These are phyloP conservation scores for Phytophthora sansomeana DNA, from an alignment of 352 stramenopile genomes.

Conservation along the genomic window DNA sequence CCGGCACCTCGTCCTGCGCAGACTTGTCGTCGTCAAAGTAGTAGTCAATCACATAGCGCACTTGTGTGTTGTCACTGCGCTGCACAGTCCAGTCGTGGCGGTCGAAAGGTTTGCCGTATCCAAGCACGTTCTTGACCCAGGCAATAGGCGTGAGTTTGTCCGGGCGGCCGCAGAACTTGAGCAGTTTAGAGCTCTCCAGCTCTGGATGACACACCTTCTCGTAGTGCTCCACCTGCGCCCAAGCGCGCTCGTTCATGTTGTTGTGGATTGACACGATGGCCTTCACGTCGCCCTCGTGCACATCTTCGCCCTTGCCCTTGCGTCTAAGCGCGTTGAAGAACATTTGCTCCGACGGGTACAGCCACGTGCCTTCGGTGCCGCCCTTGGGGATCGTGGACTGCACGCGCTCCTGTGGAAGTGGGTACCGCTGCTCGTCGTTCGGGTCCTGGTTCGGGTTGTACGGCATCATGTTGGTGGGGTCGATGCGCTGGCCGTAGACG, in stretches of 20 bases:
- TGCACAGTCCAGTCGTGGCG: conserved; percentile 98
- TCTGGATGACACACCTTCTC: conserved; percentile 92
- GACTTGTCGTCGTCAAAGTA: conserved; percentile 95
- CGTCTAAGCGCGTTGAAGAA: conserved; percentile 98
- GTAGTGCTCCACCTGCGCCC: conserved; percentile 97
- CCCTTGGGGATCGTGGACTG: conserved; percentile 97
- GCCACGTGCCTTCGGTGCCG: conserved; percentile 95
- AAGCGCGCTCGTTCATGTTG: conserved; percentile 99
- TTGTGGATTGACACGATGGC: conserved; percentile 99
- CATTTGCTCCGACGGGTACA: conserved; percentile 99
- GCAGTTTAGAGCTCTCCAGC: conserved; percentile 86
- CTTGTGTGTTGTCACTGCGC: conserved; percentile 87
- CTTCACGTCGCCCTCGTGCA: conserved; percentile 94
- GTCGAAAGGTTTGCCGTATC: conserved; percentile 95
- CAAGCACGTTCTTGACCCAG: conserved; percentile 90
- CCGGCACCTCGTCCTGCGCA: conserved; percentile 76
- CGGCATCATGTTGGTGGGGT: conserved; percentile 99
- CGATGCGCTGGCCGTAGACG: conserved; percentile 97
- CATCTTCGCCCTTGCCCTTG: conserved; percentile 98
- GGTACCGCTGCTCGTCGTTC: conserved; percentile 88
- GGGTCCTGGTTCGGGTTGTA: conserved; percentile 96
- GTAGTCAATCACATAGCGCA: conserved; percentile 99
- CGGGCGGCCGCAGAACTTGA: conserved; percentile 97
- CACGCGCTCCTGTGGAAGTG: conserved; percentile 94
- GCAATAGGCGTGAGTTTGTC: conserved; percentile 97